Conservation (phyloP, 345 rosid species). For the Firmiana major region DNA sequence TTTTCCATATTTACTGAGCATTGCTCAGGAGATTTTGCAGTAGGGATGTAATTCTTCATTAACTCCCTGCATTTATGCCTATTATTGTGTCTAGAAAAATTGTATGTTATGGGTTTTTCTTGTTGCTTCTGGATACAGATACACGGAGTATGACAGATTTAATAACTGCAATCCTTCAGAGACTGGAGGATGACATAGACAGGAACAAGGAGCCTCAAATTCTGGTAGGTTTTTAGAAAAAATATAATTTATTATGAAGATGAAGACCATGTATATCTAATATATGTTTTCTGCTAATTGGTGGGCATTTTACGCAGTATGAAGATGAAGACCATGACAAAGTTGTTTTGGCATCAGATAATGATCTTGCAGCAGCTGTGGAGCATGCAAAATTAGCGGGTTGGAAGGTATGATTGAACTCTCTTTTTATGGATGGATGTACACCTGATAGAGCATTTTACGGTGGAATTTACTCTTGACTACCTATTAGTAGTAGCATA, state of each 20-base stretch:
- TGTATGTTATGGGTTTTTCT: slow-evolving; percentile 16
- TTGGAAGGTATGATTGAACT: slow-evolving; percentile 64
- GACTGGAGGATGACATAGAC: slow-evolving; percentile 84
- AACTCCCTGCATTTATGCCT: not conserved
- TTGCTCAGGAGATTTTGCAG: not conserved
- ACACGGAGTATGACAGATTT: slow-evolving; percentile 72
- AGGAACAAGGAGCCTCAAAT: slow-evolving; percentile 74
- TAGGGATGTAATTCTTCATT: not conserved
- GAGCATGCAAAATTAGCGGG: slow-evolving; percentile 89
- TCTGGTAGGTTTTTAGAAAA: slow-evolving; percentile 45
- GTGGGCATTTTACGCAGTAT: slow-evolving; percentile 45
- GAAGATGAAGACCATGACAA: slow-evolving; percentile 97
- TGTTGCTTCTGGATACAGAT: slow-evolving; percentile 41
- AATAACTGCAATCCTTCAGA: slow-evolving; percentile 76
- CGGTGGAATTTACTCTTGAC: not conserved
- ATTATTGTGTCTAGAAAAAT: not conserved
- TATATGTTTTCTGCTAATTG: slow-evolving; percentile 14
- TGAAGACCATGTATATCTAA: slow-evolving; percentile 1
- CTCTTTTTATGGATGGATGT: not conserved
- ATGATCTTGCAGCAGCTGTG: slow-evolving; percentile 80
- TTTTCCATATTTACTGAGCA: not conserved
- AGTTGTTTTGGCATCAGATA: slow-evolving; percentile 81
- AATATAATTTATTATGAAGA: not conserved
- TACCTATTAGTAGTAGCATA: not conserved
- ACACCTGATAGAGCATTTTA: not conserved